Base-by-base conservation (phyloP, 2,329 filamentous ascomycete species). In the Torrubiella hemipterigena region DNA sequence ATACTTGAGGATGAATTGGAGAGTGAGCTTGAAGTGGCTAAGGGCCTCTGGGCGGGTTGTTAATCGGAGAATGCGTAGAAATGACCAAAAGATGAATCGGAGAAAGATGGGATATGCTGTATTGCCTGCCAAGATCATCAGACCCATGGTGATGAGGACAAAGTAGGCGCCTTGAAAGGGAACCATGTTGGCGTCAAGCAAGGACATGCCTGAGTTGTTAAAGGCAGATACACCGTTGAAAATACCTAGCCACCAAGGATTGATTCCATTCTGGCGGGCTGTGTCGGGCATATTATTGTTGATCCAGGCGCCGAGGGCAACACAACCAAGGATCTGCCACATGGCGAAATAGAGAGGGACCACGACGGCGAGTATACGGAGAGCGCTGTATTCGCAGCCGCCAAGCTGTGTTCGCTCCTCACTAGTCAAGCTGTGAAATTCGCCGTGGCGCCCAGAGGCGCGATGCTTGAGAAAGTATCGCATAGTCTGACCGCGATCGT, bases 171-270 rank as follows among this genome's bases (percentile, higher is more conserved):
- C 56, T 35, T 71, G 65, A 35, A 77, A 79, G 1, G 70, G 69
- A 4, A 69, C 57, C 57, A 83, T 76, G 44, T 78, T 80, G 24
- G 68, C 65, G 46, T 81, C 75, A 10, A 81, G 54, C 21, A 81
- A 57, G 14, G 68, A 70, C 73, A 82, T 78, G 24, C 77, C 76
- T n/a, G 67, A 74, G 41, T 81, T 81, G 52, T 79, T 80, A 51
- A 81, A 82, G 0, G 76, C 77, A 13, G 73, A 78, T 5, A 73
- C 66, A 3, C 71, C 72, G 38, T 78, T 75, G 54, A 81, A 82
- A 27, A 73, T 65, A 24, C 77, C 77, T 3, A 73, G 58, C 76
- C 77, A 81, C 71, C 72, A 80, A 20, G 77, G 69, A 35, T 73
- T 70, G 32, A 77, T 61, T 10, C 67, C 71, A 46, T 81, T 78